Evolutionary conservation across 768 basidiomycete species (phyloP).

Genomic region (Trametes punicea): DNA sequence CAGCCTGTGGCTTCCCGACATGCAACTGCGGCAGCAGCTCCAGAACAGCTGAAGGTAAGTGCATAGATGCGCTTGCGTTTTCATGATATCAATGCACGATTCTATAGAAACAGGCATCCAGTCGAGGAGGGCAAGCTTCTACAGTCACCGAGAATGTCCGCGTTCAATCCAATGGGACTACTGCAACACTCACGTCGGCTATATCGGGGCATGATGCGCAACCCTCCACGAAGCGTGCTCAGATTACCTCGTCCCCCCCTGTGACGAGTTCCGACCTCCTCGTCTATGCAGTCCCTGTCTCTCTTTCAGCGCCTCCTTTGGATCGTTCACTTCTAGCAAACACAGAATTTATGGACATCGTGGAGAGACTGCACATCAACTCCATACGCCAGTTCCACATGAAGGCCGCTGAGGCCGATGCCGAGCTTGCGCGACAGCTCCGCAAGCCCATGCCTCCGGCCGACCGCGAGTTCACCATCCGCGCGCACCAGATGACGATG

Average conservation of each 20-base stretch:
- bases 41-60: slow-evolving; percentile 6
- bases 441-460: slow-evolving; percentile 8
- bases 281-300: slow-evolving; percentile 9
- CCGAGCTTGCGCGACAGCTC: slow-evolving; percentile 42
- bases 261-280: neutral
- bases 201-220: neutral
- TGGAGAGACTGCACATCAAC: slow-evolving; percentile 43
- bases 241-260: neutral
- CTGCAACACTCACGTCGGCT: neutral
- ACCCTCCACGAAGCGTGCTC: neutral
- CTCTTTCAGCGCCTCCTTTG: neutral
- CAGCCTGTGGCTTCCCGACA: slow-evolving; percentile 4
- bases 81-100: neutral
- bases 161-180: neutral
- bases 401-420: slow-evolving; percentile 47
- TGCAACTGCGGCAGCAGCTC: neutral
- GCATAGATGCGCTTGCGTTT: neutral
- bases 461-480: slow-evolving; percentile 11
- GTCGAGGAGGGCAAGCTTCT: neutral
- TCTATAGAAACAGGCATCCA: neutral
- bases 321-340: slow-evolving; percentile 17
- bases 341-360: slow-evolving; percentile 41
- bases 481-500: slow-evolving; percentile 15
- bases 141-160: slow-evolving; percentile 11
- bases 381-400: slow-evolving; percentile 43